Base-by-base conservation (phyloP, 208 protist species). In the Leishmania arabica region DNA sequence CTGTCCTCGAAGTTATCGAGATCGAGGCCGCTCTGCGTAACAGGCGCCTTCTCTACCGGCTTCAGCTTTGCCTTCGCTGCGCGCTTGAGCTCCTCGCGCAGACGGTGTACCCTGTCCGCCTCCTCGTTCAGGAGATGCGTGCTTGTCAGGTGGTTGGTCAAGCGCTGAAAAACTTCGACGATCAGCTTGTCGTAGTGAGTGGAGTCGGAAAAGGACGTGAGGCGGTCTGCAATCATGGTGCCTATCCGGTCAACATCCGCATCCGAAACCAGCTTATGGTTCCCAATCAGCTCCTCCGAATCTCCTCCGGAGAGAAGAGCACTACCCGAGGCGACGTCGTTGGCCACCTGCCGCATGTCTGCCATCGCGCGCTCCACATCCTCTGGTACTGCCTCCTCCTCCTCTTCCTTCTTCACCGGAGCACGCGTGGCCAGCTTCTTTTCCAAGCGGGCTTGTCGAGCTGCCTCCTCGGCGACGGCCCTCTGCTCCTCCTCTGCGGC, bases 351-450 rank as follows among this genome's bases (percentile, higher is more conserved):
- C 27, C 85, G 89, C 85, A 95, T 90, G 37, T 87, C 82, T 45
- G 83, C 80, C 53, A 94, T 86, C 49, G 88, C 89, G 21, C 65
- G 85, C 75, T 92, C 72, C 65, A 97, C 86, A 49, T 94, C 86
- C 27, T 84, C 82, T 2, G 87, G 82, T 34, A 93, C 76, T n/a
- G 75, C 93, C 62, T 90, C 89, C 62, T 80, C 78, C 19, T 78
- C 78, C 19, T 84, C 81, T 40, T 75, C 83, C 82, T 89, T 83
- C 79, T 86, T 90, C 47, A 84, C 83, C 3, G 88, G 83, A n/a
- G 86, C 91, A 64, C 91, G 90, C 3, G 90, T 92, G 60, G 82
- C 87, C 17, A 95, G 79, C 80, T 93, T 93, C 82, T 94, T 93
- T 82, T 93, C 88, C 0, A 81, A 65, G 42, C 86, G 89, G 74